Evolutionary conservation across 768 basidiomycete species (phyloP).

Genomic region (Filobasidium wieringae): DNA sequence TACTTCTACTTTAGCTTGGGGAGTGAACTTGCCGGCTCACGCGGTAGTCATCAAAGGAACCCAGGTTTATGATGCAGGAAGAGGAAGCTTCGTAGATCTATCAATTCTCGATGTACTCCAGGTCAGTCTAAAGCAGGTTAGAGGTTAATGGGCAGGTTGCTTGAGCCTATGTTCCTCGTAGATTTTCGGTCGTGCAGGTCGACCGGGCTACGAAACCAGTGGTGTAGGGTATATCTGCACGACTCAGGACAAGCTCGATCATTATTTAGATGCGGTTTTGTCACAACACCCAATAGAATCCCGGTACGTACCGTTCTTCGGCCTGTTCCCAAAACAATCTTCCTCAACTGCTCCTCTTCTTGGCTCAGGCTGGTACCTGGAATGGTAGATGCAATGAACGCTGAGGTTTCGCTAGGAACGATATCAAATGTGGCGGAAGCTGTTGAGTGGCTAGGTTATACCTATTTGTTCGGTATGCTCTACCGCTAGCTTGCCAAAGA

Average conservation of each 20-base stretch:
- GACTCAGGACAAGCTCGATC: slow-evolving; percentile 76
- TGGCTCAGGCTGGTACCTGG: slow-evolving; percentile 57
- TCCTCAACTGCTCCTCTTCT: background rate
- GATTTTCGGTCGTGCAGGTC: slow-evolving; percentile 91
- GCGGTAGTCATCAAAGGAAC: slow-evolving; percentile 97
- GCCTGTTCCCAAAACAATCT: no score
- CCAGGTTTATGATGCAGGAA: slow-evolving; percentile 82
- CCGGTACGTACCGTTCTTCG: slow-evolving; percentile 60
- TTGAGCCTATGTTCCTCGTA: slow-evolving; percentile 35
- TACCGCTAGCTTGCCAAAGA: background rate
- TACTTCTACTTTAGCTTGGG: slow-evolving; percentile 97
- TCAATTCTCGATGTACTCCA: slow-evolving; percentile 86
- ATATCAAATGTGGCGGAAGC: slow-evolving; percentile 77
- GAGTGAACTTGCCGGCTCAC: slow-evolving; percentile 96
- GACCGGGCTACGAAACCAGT: slow-evolving; percentile 54
- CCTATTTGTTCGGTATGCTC: slow-evolving; percentile 60
- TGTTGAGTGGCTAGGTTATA: slow-evolving; percentile 90
- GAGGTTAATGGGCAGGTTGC: background rate
- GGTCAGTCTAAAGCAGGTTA: slow-evolving; percentile 17
- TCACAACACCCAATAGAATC: slow-evolving; percentile 97
- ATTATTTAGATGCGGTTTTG: slow-evolving; percentile 77
- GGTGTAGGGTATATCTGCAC: slow-evolving; percentile 98
- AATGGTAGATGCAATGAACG: slow-evolving; percentile 82
- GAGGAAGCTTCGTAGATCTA: slow-evolving; percentile 81
- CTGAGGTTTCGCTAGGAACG: slow-evolving; percentile 87